Conservation (phyloP, 345 rosid genomes). For the Dovyalis caffra region DNA sequence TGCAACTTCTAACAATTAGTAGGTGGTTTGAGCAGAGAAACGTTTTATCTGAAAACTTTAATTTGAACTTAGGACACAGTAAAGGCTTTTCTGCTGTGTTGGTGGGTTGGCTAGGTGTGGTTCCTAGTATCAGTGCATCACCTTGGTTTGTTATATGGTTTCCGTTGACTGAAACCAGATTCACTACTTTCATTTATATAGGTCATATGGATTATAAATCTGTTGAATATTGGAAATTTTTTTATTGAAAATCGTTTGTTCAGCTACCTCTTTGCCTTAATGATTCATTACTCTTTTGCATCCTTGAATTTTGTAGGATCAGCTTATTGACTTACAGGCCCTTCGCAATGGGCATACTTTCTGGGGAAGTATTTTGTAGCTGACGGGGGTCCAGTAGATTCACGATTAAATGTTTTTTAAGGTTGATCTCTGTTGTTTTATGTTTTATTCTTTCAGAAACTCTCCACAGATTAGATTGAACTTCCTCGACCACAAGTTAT, state of each 20-base stretch:
- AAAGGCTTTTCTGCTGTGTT: not conserved
- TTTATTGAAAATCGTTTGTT: not conserved
- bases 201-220: not conserved
- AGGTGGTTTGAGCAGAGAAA: not conserved
- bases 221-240: not conserved
- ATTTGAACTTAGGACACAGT: not conserved
- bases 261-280: not conserved
- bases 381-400: conserved; percentile 46
- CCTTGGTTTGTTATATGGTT: too few relatives aligned
- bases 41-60: not conserved
- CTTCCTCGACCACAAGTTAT: not conserved
- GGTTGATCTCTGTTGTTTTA: conserved; percentile 24
- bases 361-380: conserved; percentile 57
- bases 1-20: not conserved
- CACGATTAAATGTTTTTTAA: conserved; percentile 56
- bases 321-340: conserved; percentile 65
- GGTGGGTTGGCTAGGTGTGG: too few relatives aligned
- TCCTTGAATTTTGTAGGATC: conserved; percentile 31
- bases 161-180: too few relatives aligned
- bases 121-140: too few relatives aligned
- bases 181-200: too few relatives aligned
- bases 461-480: not conserved
- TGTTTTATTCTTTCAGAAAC: not conserved
- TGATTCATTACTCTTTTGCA: conserved; percentile 5
- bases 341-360: conserved; percentile 64